These are phyloP conservation scores for Papiliotrema nemorosa DNA, from an alignment of 1,284 basidiomycete species.

Conservation along the genomic window DNA sequence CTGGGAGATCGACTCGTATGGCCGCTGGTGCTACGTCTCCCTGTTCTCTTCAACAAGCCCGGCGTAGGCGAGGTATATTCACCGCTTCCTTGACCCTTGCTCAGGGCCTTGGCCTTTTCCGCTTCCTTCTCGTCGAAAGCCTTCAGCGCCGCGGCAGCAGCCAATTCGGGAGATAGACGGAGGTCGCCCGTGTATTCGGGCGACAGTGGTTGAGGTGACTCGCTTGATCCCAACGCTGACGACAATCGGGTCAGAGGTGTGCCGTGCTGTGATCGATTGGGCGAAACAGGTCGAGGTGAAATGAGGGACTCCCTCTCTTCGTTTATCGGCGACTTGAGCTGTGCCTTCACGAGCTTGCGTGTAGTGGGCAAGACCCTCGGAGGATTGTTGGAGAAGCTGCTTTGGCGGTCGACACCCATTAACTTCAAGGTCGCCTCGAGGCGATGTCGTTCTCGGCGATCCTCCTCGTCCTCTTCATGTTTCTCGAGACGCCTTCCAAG, in stretches of 20 bases:
- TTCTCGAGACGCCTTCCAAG: constrained; percentile 47
- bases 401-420: constrained; percentile 68
- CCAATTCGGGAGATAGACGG: constrained; percentile 7
- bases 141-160: constrained; percentile 19
- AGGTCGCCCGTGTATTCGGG: neutral
- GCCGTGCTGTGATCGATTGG: neutral
- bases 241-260: constrained; percentile 26
- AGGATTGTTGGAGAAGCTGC: constrained; percentile 2
- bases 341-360: neutral
- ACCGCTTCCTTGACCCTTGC: constrained; percentile 22
- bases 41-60: neutral
- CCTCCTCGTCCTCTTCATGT: constrained; percentile 84
- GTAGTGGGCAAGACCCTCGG: neutral
- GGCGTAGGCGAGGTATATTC: constrained; percentile 23
- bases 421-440: constrained; percentile 83
- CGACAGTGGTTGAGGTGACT: constrained; percentile 4
- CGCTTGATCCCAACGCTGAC: constrained; percentile 12
- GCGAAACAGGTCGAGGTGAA: neutral
- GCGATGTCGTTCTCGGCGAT: constrained; percentile 74
- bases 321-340: too few relatives aligned
- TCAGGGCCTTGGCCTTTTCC: constrained; percentile 23
- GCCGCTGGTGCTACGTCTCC: neutral
- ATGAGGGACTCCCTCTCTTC: neutral
- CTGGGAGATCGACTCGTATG: neutral
- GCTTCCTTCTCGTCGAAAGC: constrained; percentile 35